phyloP scores from a whole-genome alignment of 73 alveolate species.

The Symbiodinium pilosum region DNA sequence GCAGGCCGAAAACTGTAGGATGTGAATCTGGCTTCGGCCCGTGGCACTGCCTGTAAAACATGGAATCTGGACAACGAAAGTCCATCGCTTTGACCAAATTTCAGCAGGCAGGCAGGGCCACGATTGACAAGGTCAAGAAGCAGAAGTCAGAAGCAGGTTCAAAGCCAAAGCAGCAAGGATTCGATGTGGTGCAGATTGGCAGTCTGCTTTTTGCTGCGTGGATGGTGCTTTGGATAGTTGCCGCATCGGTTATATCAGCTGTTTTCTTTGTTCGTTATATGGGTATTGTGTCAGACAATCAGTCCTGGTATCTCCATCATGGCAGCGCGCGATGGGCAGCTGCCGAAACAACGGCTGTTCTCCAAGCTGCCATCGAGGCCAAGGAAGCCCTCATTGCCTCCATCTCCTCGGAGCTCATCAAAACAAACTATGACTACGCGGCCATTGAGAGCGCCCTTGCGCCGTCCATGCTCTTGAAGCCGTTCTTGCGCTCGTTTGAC shows the following conservation, averaged over 20 bases:
- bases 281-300: conserved; percentile 74
- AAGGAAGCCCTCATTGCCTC: conserved; percentile 45
- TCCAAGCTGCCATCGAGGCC: conserved; percentile 57
- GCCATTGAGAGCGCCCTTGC: conserved; percentile 84
- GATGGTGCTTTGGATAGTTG: conserved; percentile 63
- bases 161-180: not conserved
- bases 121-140: conserved; percentile 32
- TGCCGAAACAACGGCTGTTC: conserved; percentile 50
- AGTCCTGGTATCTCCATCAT: conserved; percentile 49
- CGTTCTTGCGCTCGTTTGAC: conserved; percentile 63
- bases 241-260: conserved; percentile 62
- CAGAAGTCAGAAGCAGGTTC: not conserved
- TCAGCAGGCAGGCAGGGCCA: conserved; percentile 72
- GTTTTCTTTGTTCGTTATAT: conserved; percentile 82
- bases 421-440: conserved; percentile 66
- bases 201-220: conserved; percentile 17
- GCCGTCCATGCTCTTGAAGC: conserved; percentile 48
- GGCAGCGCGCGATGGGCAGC: conserved; percentile 85
- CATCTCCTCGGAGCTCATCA: conserved; percentile 38
- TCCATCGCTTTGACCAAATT: conserved; percentile 61
- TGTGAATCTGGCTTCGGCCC: not conserved
- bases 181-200: conserved; percentile 43
- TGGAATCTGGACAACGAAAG: conserved; percentile 16
- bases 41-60: not conserved
- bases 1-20: not conserved